Evolutionary conservation across 2,329 filamentous ascomycete species (phyloP).

Genomic region (Intubia oerlemansii): DNA sequence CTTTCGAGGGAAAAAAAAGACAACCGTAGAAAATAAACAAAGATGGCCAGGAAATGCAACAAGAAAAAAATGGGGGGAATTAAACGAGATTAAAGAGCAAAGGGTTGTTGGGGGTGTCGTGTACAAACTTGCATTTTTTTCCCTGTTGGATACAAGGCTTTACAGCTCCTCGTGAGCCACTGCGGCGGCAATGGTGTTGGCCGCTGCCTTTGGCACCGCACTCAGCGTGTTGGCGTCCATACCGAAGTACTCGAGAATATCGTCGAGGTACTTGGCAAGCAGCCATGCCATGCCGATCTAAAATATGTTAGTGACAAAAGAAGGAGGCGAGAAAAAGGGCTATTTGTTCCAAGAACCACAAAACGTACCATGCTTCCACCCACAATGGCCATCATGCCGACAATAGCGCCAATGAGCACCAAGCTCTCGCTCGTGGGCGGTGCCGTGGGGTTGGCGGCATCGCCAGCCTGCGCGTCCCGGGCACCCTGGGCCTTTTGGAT

Average conservation of each 20-base stretch:
- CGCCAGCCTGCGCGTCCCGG: no score
- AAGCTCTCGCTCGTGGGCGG: slow-evolving; percentile 35
- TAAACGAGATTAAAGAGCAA: no score
- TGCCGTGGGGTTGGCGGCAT: no score
- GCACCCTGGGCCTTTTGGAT: slow-evolving; percentile 17
- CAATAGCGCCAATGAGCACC: slow-evolving; percentile 44
- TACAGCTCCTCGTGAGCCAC: slow-evolving; percentile 14
- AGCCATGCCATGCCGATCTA: slow-evolving; percentile 62
- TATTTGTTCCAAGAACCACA: no score
- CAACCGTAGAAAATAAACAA: neutral
- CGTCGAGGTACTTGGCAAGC: slow-evolving; percentile 65
- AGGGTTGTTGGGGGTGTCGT: no score
- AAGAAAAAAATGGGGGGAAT: no score
- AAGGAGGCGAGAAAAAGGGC: neutral
- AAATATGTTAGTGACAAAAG: neutral
- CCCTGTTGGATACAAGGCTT: slow-evolving; percentile 1
- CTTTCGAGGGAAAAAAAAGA: neutral
- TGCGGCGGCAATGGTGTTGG: neutral
- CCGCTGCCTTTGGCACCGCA: no score
- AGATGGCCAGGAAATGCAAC: neutral
- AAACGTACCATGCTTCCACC: slow-evolving; percentile 57
- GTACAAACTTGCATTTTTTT: no score
- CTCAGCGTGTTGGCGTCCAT: neutral
- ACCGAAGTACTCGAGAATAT: slow-evolving; percentile 25
- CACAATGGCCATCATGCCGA: slow-evolving; percentile 49